Evolutionary conservation across 257 asterid species (phyloP), one percentile per base, ranked within the genome.

Genomic region (Rauvolfia tetraphylla): DNA sequence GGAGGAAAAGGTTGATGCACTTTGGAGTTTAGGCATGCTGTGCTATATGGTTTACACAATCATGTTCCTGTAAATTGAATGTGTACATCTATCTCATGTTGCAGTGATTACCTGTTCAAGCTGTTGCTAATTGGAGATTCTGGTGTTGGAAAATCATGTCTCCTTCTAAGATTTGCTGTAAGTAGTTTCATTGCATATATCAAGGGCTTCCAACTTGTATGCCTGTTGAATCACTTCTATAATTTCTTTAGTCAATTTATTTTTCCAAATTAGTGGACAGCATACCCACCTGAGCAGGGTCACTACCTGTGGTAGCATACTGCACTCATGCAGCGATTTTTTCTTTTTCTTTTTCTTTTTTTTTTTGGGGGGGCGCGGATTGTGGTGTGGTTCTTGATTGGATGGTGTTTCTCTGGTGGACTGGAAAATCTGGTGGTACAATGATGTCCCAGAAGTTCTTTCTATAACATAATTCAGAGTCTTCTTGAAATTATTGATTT

Each of bases 101-200:
- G 75, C 82, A 83, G 86, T 20, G 86, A 83, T 44, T 83, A 83
- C 72, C 69, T 83, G 71, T 83, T 83, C 77, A 79, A 83, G 75
- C 82, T 83, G 72, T 46, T 83, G 77, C 86, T 83, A 17, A 79
- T 83, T 73, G 86, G 86, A 77, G 86, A 83, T 74, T 83, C 86
- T 73, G 86, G 86, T 51, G 86, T 80, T 73, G 86, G 86, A 36
- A 83, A 83, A 80, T 83, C 86, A 69, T 83, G 84, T 57, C 83
- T 83, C 44, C 86, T 83, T 54, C 72, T 83, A 78, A 79, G 86
- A 66, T 83, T 83, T 80, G 77, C 84, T 42, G 86, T 83, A 80
- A 68, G 86, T 77, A 20, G 17, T 62, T 34, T 46, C 39, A 13
- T 59, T 61, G 31, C 5, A 17, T 11, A 25, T 2, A 13, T 7